phyloP scores from a whole-genome alignment of 2,329 filamentous ascomycete species.

The Neofusicoccum kwambonambiense region DNA sequence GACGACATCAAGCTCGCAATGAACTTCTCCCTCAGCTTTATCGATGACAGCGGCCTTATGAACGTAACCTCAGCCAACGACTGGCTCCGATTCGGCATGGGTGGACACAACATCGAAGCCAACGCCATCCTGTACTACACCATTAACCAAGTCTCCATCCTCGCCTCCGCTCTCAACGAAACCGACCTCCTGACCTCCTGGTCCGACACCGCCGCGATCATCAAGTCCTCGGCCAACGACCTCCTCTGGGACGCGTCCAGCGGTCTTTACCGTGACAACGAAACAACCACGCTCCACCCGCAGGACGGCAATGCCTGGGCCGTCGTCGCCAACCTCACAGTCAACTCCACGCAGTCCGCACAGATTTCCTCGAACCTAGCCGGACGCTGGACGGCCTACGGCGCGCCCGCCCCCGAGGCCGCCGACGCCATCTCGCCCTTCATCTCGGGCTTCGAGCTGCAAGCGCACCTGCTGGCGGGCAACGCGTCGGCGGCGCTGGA shows the following conservation, averaged over 20 bases:
- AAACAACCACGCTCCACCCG: conserved; percentile 49
- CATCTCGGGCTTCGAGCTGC: conserved; percentile 59
- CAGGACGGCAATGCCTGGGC: conserved; percentile 48
- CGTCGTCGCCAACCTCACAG: conserved; percentile 25
- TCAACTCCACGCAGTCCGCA: conserved; percentile 50
- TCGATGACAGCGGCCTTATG: conserved; percentile 46
- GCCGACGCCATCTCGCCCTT: conserved; percentile 60
- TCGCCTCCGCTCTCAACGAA: conserved; percentile 11
- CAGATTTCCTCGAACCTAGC: conserved; percentile 48
- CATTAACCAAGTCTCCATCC: conserved; percentile 23
- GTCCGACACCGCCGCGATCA: conserved; percentile 22
- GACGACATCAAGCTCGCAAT: conserved; percentile 44
- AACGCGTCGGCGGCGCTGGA: conserved; percentile 53
- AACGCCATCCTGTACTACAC: conserved; percentile 51
- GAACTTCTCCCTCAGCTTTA: conserved; percentile 41
- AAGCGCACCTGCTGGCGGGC: conserved; percentile 53
- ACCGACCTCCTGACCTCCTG: conserved; percentile 38
- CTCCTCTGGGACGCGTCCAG: conserved; percentile 28
- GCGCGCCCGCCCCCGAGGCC: conserved; percentile 55
- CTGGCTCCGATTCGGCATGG: conserved; percentile 53
- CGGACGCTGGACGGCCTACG: conserved; percentile 57
- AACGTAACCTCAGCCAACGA: conserved; percentile 47
- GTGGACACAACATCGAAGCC: conserved; percentile 51
- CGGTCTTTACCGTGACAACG: conserved; percentile 40
- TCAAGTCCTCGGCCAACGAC: conserved; percentile 27